These are phyloP conservation scores for Sarocladiaceae sp. DNA, from an alignment of 2,329 filamentous ascomycete genomes.

Conservation along the genomic window DNA sequence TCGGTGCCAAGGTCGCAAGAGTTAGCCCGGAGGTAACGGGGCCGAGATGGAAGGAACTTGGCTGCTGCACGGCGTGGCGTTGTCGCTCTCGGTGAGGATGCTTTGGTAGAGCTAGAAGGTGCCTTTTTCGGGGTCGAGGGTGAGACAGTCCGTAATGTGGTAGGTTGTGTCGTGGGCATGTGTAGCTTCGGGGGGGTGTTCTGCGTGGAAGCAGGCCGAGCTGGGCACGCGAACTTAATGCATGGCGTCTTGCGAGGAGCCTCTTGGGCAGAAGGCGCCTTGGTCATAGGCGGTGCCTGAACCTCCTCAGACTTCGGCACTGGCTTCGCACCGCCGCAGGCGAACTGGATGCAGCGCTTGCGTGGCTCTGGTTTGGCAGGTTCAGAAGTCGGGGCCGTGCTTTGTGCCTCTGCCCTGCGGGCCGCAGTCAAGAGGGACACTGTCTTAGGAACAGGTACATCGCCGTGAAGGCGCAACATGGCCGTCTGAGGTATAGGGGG, in stretches of 20 bases:
- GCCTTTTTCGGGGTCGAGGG: slow-evolving; percentile 17
- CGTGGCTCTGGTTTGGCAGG: slow-evolving; percentile 35
- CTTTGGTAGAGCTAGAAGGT: slow-evolving; percentile 16
- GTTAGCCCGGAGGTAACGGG: slow-evolving; percentile 45
- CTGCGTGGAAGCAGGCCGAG: slow-evolving; percentile 39
- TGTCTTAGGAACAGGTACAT: slow-evolving; percentile 20
- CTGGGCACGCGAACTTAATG: slow-evolving; percentile 72
- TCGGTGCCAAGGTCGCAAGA: slow-evolving; percentile 46
- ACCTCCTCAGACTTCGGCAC: slow-evolving; percentile 32
- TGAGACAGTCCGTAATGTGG: slow-evolving; percentile 11
- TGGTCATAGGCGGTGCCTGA: slow-evolving; percentile 26
- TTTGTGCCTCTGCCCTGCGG: slow-evolving; percentile 3
- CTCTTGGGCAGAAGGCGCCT: slow-evolving; percentile 28
- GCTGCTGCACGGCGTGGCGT: slow-evolving; percentile 12
- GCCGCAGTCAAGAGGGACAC: slow-evolving; percentile 19
- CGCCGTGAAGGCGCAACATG: slow-evolving; percentile 33
- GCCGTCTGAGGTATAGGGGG: slow-evolving; percentile 65
- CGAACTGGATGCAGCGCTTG: slow-evolving; percentile 89
- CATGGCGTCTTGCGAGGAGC: slow-evolving; percentile 46
- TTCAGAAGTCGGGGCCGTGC: slow-evolving; percentile 1
- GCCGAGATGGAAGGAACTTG: slow-evolving; percentile 20
- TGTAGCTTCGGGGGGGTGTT: slow-evolving; percentile 27
- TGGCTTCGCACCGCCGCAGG: slow-evolving; percentile 63
- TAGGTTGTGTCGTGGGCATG: slow-evolving; percentile 9
- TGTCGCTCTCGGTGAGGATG: slow-evolving; percentile 18